Base-by-base conservation (phyloP, 345 rosid genomes). In the Sapria himalayana region DNA sequence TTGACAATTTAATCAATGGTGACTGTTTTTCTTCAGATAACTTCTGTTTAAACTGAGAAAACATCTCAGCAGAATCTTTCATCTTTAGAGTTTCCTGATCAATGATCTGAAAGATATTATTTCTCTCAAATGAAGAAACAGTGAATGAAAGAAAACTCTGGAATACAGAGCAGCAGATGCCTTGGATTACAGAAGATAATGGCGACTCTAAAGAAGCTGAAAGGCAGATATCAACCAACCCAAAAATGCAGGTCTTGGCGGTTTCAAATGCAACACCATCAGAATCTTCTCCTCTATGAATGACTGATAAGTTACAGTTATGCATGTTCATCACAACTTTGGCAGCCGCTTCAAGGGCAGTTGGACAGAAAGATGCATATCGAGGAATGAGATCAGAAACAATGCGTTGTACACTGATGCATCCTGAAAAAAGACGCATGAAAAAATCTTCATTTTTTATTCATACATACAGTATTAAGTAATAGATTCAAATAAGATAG, bases 301-400 rank as follows among this genome's bases (percentile, higher is more conserved):
- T 47, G 18, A 61, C 58, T 49, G 56, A 72, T 63, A 64, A 25
- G 56, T 67, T 72, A 45, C 61, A 56, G 51, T 72, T 69, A 66
- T 76, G 72, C 72, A 76, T 60, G 48, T 57, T 54, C 22, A 79
- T 60, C 31, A 76, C 62, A 55, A 59, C 79, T 65, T 73, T 60
- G 22, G 76, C 53, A 14, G 95, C 81, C 48, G 80, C 75, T 54
- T 72, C 77, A 20, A 79, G 70, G 35, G 95, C 78, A 54, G 72
- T 65, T 23, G 91, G 92, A 55, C 91, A 76, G 62, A 70, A 61
- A 3, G 72, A 65, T 25, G 72, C 91, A 62, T 82, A 82, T 37
- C 86, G 71, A 34, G 98, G 98, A 64, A 89, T 51, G 33, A 89
- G 66, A 64, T 82, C 95, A 43, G 93, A 78, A 22, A 72, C 68